phyloP scores from a whole-genome alignment of 768 basidiomycete species.

The Amyloporia xantha region DNA sequence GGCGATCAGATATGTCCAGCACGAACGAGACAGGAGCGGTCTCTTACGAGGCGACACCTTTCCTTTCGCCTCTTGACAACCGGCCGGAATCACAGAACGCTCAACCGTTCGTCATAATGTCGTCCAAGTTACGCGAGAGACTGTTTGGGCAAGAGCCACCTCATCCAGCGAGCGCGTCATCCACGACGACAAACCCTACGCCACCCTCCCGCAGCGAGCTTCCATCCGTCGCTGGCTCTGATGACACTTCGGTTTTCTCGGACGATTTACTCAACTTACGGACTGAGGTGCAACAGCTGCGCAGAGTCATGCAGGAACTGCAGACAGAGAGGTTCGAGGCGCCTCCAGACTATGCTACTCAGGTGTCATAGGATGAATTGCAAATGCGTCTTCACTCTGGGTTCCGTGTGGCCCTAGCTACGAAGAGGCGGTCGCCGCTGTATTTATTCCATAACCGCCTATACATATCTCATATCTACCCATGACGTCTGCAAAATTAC shows the following conservation, averaged over 20 bases:
- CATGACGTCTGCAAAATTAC: too few relatives aligned
- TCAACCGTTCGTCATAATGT: not conserved
- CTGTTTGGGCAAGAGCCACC: not conserved
- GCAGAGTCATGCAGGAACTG: too few relatives aligned
- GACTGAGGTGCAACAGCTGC: slow-evolving; percentile 23
- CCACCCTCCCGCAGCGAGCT: slow-evolving; percentile 12
- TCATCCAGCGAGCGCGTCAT: not conserved
- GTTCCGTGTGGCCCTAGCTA: too few relatives aligned
- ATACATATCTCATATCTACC: too few relatives aligned
- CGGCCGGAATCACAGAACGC: not conserved
- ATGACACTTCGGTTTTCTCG: too few relatives aligned
- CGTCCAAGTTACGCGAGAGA: slow-evolving; percentile 1
- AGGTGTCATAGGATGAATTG: too few relatives aligned
- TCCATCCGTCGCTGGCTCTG: too few relatives aligned
- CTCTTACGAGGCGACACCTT: not conserved
- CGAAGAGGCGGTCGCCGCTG: too few relatives aligned
- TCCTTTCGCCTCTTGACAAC: not conserved
- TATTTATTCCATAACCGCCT: too few relatives aligned
- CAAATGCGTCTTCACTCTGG: too few relatives aligned
- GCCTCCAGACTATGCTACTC: slow-evolving; percentile 4
- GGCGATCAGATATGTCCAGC: not conserved
- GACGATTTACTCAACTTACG: slow-evolving; percentile 20
- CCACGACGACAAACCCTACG: not conserved
- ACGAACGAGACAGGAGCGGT: not conserved
- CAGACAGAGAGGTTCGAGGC: slow-evolving; percentile 17